Percentiles rank a stretch among this genome's conserved stretches.
phyloP scores from a whole-genome alignment of 129 eudicot species.

The Artemisia annua region DNA sequence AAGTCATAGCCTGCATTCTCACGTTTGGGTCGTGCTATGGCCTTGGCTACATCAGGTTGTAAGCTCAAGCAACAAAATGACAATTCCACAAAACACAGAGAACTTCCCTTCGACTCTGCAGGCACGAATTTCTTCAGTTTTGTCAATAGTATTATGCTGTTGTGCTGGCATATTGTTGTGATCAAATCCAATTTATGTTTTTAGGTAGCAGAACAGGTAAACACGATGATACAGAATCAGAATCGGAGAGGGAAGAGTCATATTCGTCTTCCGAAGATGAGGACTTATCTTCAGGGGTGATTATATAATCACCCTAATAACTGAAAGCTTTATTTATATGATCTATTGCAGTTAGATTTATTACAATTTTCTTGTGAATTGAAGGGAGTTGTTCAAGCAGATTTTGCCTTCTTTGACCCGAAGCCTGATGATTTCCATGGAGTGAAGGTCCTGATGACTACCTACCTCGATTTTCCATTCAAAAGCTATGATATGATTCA shows the following conservation, averaged over 20 bases:
- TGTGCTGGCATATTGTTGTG: too few relatives aligned
- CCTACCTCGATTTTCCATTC: conserved; percentile 72
- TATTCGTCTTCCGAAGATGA: conserved; percentile 40
- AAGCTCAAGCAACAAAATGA: conserved; percentile 30
- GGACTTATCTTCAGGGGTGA: conserved; percentile 45
- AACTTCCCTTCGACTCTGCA: conserved; percentile 24
- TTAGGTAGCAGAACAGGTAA: conserved; percentile 36
- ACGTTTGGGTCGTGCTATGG: conserved; percentile 60
- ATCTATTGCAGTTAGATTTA: background rate
- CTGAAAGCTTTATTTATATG: background rate
- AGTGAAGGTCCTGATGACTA: conserved; percentile 66
- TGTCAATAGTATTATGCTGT: too few relatives aligned
- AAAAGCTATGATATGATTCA: too few relatives aligned
- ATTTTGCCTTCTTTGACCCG: conserved; percentile 98
- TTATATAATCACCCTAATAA: background rate
- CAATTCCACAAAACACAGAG: conserved; percentile 17
- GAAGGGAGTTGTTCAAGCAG: conserved; percentile 92
- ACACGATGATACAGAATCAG: conserved; percentile 8
- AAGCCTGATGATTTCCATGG: conserved; percentile 91
- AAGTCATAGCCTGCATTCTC: conserved; percentile 58
- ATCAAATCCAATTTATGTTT: conserved; percentile 1
- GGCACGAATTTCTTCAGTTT: conserved; percentile 27
- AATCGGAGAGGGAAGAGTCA: conserved; percentile 23
- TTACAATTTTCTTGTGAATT: conserved; percentile 12
- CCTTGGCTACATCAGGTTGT: conserved; percentile 36